Evolutionary conservation across 139 green algal species (phyloP).

Genomic region (Closterium sp.): DNA sequence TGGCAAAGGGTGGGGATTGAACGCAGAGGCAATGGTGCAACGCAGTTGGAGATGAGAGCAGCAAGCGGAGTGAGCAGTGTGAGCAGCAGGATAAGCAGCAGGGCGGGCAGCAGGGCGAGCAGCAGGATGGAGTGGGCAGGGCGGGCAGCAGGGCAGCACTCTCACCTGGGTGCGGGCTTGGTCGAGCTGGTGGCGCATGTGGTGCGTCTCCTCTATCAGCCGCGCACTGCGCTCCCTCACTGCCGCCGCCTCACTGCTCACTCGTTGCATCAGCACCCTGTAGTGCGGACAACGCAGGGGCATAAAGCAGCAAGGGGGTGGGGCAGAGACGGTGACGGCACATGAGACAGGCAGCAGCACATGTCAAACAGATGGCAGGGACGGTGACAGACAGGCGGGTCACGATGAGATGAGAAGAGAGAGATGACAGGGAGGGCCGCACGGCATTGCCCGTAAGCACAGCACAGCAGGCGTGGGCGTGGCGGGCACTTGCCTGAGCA

Average conservation of each 20-base stretch:
- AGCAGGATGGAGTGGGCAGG: too few relatives aligned
- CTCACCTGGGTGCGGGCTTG: neutral
- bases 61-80: too few relatives aligned
- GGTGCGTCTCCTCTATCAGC: neutral
- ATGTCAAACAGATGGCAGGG: neutral
- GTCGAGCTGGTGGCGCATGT: neutral
- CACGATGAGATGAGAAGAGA: neutral
- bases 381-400: too few relatives aligned
- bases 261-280: neutral
- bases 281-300: neutral
- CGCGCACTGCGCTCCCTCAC: neutral
- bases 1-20: too few relatives aligned
- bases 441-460: too few relatives aligned
- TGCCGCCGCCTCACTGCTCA: neutral
- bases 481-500: neutral
- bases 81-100: too few relatives aligned
- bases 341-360: neutral
- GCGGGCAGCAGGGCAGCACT: neutral
- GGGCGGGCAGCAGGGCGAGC: too few relatives aligned
- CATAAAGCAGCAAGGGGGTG: too few relatives aligned
- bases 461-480: too few relatives aligned
- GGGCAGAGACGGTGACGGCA: neutral
- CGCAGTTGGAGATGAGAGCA: too few relatives aligned
- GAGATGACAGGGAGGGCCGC: too few relatives aligned
- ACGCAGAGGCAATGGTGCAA: too few relatives aligned